Conservation (phyloP, 495 filamentous ascomycete species). For the Penicillium odoratum region DNA sequence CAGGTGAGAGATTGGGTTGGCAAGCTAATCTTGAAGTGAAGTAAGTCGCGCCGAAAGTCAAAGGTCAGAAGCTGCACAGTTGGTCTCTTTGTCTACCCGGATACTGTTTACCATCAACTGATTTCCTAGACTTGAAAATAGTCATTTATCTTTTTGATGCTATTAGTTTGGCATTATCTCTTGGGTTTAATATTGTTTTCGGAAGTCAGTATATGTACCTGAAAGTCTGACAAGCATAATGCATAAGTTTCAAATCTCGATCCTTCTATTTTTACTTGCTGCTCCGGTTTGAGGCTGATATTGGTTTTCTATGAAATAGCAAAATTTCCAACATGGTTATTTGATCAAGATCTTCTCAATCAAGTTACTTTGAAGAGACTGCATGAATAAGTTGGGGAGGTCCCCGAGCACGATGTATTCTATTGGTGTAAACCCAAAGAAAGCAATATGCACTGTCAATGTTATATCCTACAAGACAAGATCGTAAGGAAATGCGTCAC, state of each 20-base stretch:
- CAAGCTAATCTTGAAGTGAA: constrained; percentile 7
- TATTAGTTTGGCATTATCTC: too few relatives aligned
- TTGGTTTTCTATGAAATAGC: too few relatives aligned
- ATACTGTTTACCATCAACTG: constrained; percentile 7
- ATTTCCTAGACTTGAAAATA: not conserved
- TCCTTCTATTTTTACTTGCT: not conserved
- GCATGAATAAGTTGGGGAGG: too few relatives aligned
- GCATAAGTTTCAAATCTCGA: not conserved
- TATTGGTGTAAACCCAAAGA: constrained; percentile 2
- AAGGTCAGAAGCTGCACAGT: constrained; percentile 11
- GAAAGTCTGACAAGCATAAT: not conserved
- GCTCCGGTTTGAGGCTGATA: not conserved
- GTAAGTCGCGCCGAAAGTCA: constrained; percentile 20
- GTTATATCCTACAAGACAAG: constrained; percentile 20
- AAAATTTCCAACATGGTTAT: too few relatives aligned
- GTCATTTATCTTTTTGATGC: too few relatives aligned
- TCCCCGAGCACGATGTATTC: not conserved
- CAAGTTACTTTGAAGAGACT: too few relatives aligned
- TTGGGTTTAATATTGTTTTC: not conserved
- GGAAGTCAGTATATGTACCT: not conserved
- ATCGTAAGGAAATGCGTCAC: constrained; percentile 21
- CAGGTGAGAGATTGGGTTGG: constrained; percentile 16
- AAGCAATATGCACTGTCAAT: constrained; percentile 11
- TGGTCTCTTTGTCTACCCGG: constrained; percentile 13
- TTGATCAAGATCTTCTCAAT: too few relatives aligned